Percentiles rank a stretch among this genome's conserved stretches.
Evolutionary conservation across 306 rosid genomes (phyloP).

Genomic region (Delonix regia): DNA sequence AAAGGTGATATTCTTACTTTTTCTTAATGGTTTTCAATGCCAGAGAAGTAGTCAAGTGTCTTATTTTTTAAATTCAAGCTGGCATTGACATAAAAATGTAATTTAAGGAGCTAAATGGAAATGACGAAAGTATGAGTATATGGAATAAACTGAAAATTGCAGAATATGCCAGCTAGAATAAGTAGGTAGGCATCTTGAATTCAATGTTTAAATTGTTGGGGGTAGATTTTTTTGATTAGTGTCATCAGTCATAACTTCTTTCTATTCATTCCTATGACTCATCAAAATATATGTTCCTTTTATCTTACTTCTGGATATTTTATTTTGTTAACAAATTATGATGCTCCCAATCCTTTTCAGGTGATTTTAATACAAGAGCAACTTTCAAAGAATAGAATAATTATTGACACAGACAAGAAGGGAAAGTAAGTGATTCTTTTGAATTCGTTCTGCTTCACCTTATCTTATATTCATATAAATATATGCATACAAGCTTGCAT

Average conservation of each 20-base stretch:
- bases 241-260: constrained; percentile 1
- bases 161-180: constrained; percentile 2
- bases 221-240: too few relatives aligned
- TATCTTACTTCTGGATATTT: constrained; percentile 16
- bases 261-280: not conserved
- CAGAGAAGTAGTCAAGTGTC: not conserved
- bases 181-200: constrained; percentile 25
- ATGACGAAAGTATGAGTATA: not conserved
- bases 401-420: constrained; percentile 86
- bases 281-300: not conserved
- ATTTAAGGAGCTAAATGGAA: constrained; percentile 18
- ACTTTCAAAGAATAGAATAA: constrained; percentile 90
- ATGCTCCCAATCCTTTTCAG: constrained; percentile 53
- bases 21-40: constrained; percentile 20
- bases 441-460: constrained; percentile 24
- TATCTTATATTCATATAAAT: constrained; percentile 6
- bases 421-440: constrained; percentile 67
- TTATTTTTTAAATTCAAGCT: constrained; percentile 7
- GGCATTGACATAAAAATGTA: not conserved
- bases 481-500: not conserved
- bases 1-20: constrained; percentile 62
- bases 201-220: constrained; percentile 21
- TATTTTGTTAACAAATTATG: constrained; percentile 2
- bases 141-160: not conserved
- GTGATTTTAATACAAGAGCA: constrained; percentile 93